Percentiles rank a stretch among this genome's conserved stretches.
These are phyloP conservation scores for Picea mariana DNA, from an alignment of 83 land plant genomes.

Conservation along the genomic window DNA sequence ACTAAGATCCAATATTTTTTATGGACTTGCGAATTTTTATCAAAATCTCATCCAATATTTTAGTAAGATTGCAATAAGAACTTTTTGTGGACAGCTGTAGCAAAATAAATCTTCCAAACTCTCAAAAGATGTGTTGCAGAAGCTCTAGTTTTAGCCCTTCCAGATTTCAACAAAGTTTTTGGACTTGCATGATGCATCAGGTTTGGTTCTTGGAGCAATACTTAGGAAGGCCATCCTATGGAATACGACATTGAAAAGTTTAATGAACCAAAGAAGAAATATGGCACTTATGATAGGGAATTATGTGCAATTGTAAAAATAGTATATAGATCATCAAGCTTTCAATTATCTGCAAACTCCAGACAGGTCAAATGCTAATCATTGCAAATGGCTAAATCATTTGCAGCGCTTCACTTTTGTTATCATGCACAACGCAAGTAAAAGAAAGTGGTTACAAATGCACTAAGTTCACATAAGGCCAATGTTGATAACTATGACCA, in stretches of 20 bases:
- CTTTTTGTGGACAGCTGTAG: background rate
- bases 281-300: background rate
- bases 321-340: background rate
- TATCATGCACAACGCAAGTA: background rate
- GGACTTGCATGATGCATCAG: background rate
- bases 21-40: background rate
- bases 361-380: background rate
- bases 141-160: conserved; percentile 1
- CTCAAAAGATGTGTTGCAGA: background rate
- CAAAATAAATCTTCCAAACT: background rate
- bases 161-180: background rate
- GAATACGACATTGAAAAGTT: background rate
- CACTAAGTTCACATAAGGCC: background rate
- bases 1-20: background rate
- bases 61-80: background rate
- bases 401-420: background rate
- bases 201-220: background rate
- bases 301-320: background rate
- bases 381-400: background rate
- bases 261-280: background rate
- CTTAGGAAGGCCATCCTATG: background rate
- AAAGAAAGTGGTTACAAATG: background rate
- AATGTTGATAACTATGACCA: background rate
- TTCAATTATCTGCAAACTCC: background rate
- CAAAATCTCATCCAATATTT: background rate